Evolutionary conservation across 2,329 filamentous ascomycete species (phyloP).

Genomic region (Alternaria viburni): DNA sequence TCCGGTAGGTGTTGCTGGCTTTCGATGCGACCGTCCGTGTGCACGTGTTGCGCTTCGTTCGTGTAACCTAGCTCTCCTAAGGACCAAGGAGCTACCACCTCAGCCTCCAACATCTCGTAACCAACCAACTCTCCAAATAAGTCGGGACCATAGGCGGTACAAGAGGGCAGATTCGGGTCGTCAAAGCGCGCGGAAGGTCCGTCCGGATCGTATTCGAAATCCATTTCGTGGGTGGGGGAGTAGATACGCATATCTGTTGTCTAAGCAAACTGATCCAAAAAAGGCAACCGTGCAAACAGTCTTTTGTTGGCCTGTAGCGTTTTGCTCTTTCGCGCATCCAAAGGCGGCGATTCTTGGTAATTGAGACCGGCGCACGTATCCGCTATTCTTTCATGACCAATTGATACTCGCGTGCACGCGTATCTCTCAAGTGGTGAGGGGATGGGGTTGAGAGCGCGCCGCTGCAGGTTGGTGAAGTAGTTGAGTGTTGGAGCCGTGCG

Average conservation of each 20-base stretch:
- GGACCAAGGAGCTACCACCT: neutral
- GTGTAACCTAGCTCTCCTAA: constrained; percentile 8
- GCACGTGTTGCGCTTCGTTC: neutral
- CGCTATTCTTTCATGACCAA: neutral
- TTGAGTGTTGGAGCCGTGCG: neutral
- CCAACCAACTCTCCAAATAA: neutral
- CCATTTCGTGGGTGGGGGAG: neutral
- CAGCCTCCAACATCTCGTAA: neutral
- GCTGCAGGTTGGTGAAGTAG: neutral
- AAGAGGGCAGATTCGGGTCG: neutral
- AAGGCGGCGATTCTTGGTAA: neutral
- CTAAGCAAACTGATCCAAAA: neutral
- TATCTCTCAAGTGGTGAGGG: neutral
- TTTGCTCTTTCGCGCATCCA: neutral
- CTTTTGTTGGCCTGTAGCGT: neutral
- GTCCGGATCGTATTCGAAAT: neutral
- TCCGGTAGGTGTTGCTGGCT: constrained; percentile 6
- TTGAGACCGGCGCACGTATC: neutral
- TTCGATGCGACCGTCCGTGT: constrained; percentile 9
- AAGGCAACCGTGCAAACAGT: constrained; percentile 15
- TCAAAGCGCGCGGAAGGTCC: neutral
- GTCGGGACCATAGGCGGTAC: neutral
- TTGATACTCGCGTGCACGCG: neutral
- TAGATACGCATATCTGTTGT: neutral
- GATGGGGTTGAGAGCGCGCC: neutral